Conservation (phyloP, 1,139 yeast species). For the Kazachstania sp. region DNA sequence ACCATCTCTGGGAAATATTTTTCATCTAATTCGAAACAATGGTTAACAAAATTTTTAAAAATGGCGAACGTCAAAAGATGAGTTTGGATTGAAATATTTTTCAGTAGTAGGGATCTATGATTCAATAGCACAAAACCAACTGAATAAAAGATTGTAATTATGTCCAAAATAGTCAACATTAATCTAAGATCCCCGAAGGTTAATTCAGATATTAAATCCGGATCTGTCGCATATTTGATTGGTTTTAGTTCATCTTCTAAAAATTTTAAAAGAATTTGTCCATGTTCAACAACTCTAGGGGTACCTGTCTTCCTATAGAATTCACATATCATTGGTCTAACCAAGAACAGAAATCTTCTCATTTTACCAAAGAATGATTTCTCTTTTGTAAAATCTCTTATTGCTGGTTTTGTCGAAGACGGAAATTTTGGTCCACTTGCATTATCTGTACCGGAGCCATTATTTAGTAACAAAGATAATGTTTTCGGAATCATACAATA, state of each 20-base stretch:
- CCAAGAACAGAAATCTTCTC: constrained; percentile 15
- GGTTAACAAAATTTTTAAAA: constrained; percentile 2
- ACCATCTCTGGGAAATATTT: constrained; percentile 8
- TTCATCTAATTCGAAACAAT: constrained; percentile 7
- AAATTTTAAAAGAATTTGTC: constrained; percentile 11
- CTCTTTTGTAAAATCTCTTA: constrained; percentile 2
- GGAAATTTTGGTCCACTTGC: neutral
- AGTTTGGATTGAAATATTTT: constrained; percentile 7
- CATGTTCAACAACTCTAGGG: constrained; percentile 13
- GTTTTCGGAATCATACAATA: neutral
- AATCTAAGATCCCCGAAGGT: constrained; percentile 11
- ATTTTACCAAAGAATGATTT: constrained; percentile 9
- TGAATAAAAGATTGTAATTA: constrained; percentile 1
- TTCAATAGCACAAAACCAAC: constrained; percentile 8
- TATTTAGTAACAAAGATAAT: neutral
- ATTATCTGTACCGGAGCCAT: neutral
- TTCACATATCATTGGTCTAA: constrained; percentile 16
- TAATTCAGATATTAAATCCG: constrained; percentile 7
- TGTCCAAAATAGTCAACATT: constrained; percentile 3
- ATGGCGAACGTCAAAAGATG: constrained; percentile 8
- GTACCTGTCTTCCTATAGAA: constrained; percentile 8
- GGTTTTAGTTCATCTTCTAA: constrained; percentile 20
- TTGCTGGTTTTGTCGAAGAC: neutral
- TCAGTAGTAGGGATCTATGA: constrained; percentile 5
- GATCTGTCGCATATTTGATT: constrained; percentile 14